Base-by-base conservation (phyloP, 1,139 yeast species). In the Yamadazyma mexicana region DNA sequence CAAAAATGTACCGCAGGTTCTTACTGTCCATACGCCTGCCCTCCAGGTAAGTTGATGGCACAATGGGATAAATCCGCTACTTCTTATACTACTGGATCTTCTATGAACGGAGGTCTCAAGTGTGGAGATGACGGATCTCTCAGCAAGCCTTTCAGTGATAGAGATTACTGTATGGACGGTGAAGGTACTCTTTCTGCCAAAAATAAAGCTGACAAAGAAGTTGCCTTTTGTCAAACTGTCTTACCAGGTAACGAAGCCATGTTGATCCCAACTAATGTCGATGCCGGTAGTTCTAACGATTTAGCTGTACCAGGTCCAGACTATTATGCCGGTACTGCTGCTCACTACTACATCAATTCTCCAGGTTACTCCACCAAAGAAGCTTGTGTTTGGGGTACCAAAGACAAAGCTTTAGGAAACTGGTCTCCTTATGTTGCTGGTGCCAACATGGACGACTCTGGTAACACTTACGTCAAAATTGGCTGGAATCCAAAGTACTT, bases 361-460 rank as follows among this genome's bases (percentile, higher is more conserved):
- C 96, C 96, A 15, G 96, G 96, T 45, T 83, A 84, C 23, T 76
- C 87, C 28, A 74, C 81, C 24, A 69, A 69, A 14, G 91, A 87
- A 35, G 96, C 84, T 25, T 88, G 96, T 64, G 77, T 78, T 45
- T 88, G 96, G 96, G 96, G 96, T 1, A 60, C 83, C 22, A 71
- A 70, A 20, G 66, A 70, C 42, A 69, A 83, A 47, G 82, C 92
- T 16, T 68, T 70, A 49, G 96, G 96, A 44, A 87, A 88, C 74
- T 88, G 96, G 96, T 67, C 95, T 18, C 96, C 96, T 18, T 88
- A 86, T 54, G 95, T 88, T 45, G 95, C 94, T 14, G 96, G 96
- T 48, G 88, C 91, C 50, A 87, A 87, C 67, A 78, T 77, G 66
- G 95, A 86, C 59, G 61, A 61, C 42, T 61, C 57, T 40, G 85